These are phyloP conservation scores for Saussurea involucrata DNA, from an alignment of 129 eudicot species.

Conservation along the genomic window DNA sequence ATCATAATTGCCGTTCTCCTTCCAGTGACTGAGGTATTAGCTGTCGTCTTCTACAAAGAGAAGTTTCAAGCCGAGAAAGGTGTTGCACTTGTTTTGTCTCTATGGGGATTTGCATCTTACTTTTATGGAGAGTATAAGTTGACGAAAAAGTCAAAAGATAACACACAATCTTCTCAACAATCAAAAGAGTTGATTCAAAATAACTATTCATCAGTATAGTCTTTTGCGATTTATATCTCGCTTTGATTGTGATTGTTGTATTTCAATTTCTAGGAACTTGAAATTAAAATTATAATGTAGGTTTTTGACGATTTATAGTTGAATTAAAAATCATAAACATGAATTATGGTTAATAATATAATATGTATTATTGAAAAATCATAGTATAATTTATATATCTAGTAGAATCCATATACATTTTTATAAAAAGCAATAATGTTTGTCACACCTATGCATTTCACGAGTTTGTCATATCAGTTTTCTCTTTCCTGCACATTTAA, in stretches of 20 bases:
- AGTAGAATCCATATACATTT: too few species aligned
- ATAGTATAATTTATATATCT: too few species aligned
- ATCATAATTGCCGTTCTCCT: constrained; percentile 40
- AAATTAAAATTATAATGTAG: too few species aligned
- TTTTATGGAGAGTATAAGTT: constrained; percentile 38
- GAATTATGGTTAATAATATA: too few species aligned
- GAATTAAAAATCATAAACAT: too few species aligned
- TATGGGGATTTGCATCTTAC: constrained; percentile 62
- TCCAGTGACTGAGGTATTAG: constrained; percentile 41
- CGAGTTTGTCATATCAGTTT: too few species aligned
- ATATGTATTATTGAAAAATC: too few species aligned
- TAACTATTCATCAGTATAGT: background rate
- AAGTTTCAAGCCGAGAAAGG: constrained; percentile 48
- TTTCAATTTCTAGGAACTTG: background rate
- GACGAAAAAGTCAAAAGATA: background rate
- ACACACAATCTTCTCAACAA: background rate
- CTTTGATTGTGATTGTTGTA: background rate
- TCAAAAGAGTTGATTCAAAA: background rate
- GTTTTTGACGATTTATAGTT: too few species aligned
- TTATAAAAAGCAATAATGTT: too few species aligned
- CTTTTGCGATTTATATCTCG: background rate
- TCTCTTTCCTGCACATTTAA: too few species aligned
- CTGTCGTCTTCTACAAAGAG: constrained; percentile 46
- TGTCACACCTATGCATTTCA: too few species aligned
- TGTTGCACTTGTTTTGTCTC: constrained; percentile 44